phyloP scores from a whole-genome alignment of 2,329 filamentous ascomycete genomes.

The Stagonosporopsis tanaceti region DNA sequence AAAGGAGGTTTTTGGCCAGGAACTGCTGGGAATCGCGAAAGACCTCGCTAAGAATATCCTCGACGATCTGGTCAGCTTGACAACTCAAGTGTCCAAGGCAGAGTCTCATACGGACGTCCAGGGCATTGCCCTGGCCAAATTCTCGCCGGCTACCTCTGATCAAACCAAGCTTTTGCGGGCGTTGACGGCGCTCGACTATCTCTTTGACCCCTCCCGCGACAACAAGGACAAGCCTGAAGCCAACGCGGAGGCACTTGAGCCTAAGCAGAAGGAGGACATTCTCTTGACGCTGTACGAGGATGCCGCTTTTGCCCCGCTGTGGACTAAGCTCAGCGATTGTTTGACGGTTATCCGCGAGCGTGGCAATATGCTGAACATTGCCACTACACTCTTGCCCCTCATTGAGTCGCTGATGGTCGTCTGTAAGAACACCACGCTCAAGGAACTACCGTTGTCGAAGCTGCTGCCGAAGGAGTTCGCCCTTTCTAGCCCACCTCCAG shows the following conservation, averaged over 20 bases:
- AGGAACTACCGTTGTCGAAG: constrained; percentile 64
- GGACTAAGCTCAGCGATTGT: constrained; percentile 90
- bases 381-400: constrained; percentile 90
- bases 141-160: constrained; percentile 93
- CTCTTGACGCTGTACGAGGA: constrained; percentile 90
- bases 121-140: constrained; percentile 90
- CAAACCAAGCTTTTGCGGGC: constrained; percentile 95
- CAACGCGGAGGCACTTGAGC: constrained; percentile 61
- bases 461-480: constrained; percentile 69
- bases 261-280: constrained; percentile 80
- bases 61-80: constrained; percentile 81
- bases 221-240: constrained; percentile 57
- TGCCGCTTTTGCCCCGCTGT: constrained; percentile 86
- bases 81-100: constrained; percentile 86
- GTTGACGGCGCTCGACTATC: constrained; percentile 90
- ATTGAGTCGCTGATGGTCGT: constrained; percentile 99
- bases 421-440: constrained; percentile 93
- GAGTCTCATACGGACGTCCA: constrained; percentile 93
- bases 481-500: constrained; percentile 78
- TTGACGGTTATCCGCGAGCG: constrained; percentile 86
- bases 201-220: constrained; percentile 83
- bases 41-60: constrained; percentile 85
- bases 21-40: constrained; percentile 88
- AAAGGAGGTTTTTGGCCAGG: constrained; percentile 89
- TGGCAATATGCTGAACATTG: constrained; percentile 96